Conservation (phyloP, 352 stramenopile genomes). For the Globisporangium mamillatum region DNA sequence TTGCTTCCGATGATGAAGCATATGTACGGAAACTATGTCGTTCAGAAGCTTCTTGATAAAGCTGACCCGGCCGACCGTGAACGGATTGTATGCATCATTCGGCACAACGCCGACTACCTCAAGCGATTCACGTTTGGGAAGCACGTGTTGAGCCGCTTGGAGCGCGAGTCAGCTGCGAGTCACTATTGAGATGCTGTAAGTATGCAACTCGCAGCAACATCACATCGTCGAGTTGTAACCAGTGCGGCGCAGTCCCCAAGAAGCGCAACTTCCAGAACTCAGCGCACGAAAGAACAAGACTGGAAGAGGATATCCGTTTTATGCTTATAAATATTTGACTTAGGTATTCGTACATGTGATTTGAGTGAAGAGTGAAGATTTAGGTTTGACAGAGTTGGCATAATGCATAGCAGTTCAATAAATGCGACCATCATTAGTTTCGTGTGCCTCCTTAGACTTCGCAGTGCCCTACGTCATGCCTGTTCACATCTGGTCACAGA, state of each 20-base stretch:
- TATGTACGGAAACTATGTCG: conserved; percentile 96
- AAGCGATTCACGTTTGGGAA: conserved; percentile 93
- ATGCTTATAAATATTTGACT: conserved; percentile 11
- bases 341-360: conserved; percentile 11
- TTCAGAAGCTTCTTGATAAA: conserved; percentile 95
- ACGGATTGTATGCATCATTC: conserved; percentile 89
- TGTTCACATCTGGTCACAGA: not conserved
- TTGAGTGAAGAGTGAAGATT: conserved; percentile 10
- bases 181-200: conserved; percentile 22
- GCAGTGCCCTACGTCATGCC: not conserved
- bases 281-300: conserved; percentile 1
- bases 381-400: conserved; percentile 6
- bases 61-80: conserved; percentile 81
- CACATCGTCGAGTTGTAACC: not conserved
- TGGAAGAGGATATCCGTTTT: conserved; percentile 5
- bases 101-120: conserved; percentile 87
- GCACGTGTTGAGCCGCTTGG: conserved; percentile 88
- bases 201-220: not conserved
- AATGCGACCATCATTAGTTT: conserved; percentile 1
- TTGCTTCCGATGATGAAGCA: conserved; percentile 95
- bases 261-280: not conserved
- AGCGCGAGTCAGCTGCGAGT: conserved; percentile 30
- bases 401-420: not conserved
- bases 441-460: not conserved
- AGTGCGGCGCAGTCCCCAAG: not conserved